Conservation (phyloP, 805 yeast species). For the Pichia deserticola region DNA sequence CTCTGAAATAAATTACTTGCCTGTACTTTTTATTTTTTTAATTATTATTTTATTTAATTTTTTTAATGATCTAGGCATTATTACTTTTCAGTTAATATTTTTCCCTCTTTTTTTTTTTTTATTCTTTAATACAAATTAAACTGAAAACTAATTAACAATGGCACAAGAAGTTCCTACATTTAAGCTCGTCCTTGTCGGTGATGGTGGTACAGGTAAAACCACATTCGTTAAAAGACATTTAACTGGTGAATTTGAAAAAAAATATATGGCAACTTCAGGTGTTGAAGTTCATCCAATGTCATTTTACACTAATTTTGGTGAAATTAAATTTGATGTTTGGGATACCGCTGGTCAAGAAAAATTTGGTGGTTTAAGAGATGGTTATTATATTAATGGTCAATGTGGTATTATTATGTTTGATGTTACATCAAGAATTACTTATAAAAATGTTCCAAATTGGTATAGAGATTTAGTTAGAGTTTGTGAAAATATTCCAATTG, state of each 20-base stretch:
- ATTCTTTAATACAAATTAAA: not conserved
- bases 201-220: conserved; percentile 99
- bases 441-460: conserved; percentile 99
- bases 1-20: no score
- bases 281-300: conserved; percentile 99
- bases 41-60: no score
- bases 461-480: conserved; percentile 99
- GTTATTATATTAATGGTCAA: conserved; percentile 98
- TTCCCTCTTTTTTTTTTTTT: not conserved
- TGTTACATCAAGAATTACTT: conserved; percentile 98
- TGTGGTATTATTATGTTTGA: conserved; percentile 99
- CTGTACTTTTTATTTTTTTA: no score
- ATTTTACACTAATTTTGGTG: conserved; percentile 97
- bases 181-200: conserved; percentile 98
- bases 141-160: conserved; percentile 24
- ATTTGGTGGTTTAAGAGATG: conserved; percentile 99
- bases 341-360: conserved; percentile 99
- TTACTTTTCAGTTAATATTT: not conserved
- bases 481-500: conserved; percentile 99
- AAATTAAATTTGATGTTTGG: conserved; percentile 98
- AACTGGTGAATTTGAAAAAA: conserved; percentile 98
- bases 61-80: no score
- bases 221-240: conserved; percentile 99
- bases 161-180: conserved; percentile 76
- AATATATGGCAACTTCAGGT: conserved; percentile 98